Percentiles rank a stretch among this genome's conserved stretches.
Evolutionary conservation across 148 eudicot genomes (phyloP).

Genomic region (Silene conica): DNA sequence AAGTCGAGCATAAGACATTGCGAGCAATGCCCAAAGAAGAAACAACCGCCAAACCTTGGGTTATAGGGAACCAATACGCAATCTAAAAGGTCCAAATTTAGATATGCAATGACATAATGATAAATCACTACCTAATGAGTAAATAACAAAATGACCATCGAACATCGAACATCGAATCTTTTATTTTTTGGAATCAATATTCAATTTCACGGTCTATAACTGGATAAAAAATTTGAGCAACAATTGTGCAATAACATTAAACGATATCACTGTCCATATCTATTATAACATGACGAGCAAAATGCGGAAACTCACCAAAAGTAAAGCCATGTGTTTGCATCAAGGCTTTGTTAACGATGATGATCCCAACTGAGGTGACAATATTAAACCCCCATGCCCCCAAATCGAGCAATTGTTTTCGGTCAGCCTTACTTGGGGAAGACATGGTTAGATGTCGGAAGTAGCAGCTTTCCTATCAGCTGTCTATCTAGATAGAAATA

Average conservation of each 20-base stretch:
- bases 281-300: background rate
- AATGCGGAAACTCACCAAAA: conserved; percentile 11
- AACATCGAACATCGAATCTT: background rate
- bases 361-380: conserved; percentile 19
- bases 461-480: background rate
- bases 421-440: conserved; percentile 19
- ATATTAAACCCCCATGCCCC: conserved; percentile 20
- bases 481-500: conserved; percentile 4
- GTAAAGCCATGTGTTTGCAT: conserved; percentile 21
- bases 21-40: background rate
- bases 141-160: background rate
- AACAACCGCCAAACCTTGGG: background rate
- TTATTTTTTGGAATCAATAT: background rate
- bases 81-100: background rate
- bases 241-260: background rate
- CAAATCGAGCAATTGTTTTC: conserved; percentile 16
- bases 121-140: background rate
- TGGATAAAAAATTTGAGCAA: background rate
- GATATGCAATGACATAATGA: background rate
- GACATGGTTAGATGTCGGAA: conserved; percentile 6
- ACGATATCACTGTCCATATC: background rate
- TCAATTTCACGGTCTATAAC: background rate
- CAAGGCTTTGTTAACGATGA: conserved; percentile 17
- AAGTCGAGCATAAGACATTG: background rate
- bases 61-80: background rate